Conservation (phyloP, 106 monocot species). For the Apostasia shenzhenica region DNA sequence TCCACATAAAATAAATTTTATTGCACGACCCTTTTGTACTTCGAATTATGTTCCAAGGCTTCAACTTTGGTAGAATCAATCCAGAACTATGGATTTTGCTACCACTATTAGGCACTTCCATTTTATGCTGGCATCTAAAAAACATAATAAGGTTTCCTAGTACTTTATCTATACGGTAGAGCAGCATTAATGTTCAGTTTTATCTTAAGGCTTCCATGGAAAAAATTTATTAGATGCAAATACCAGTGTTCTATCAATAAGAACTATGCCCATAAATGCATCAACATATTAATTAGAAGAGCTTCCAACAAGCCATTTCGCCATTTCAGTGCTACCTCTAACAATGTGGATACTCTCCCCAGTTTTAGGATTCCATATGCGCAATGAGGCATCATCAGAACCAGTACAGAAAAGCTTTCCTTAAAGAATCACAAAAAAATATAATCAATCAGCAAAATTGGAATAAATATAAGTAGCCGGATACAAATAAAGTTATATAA, state of each 20-base stretch:
- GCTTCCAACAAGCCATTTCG: too few relatives aligned
- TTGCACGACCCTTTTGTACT: too few relatives aligned
- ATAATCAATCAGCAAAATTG: not conserved
- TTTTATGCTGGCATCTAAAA: too few relatives aligned
- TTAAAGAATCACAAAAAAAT: conserved; percentile 19
- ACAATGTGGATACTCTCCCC: conserved; percentile 57
- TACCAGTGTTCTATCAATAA: not conserved
- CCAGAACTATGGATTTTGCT: too few relatives aligned
- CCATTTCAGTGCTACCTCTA: conserved; percentile 32
- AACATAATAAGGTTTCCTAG: too few relatives aligned
- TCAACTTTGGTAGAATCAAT: too few relatives aligned
- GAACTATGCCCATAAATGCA: not conserved
- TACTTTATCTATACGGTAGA: too few relatives aligned
- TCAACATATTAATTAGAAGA: too few relatives aligned
- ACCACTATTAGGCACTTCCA: too few relatives aligned
- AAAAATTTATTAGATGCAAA: not conserved
- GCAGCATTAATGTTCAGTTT: too few relatives aligned
- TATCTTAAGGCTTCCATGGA: not conserved
- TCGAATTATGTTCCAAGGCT: too few relatives aligned
- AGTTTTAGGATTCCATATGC: conserved; percentile 87
- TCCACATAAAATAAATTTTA: too few relatives aligned
- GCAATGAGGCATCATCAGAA: conserved; percentile 84
- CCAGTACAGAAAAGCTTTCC: conserved; percentile 90
- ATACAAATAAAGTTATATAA: not conserved
- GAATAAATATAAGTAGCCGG: not conserved